These are phyloP conservation scores for Torulaspora quercuum DNA, from an alignment of 805 yeast genomes.

Conservation along the genomic window DNA sequence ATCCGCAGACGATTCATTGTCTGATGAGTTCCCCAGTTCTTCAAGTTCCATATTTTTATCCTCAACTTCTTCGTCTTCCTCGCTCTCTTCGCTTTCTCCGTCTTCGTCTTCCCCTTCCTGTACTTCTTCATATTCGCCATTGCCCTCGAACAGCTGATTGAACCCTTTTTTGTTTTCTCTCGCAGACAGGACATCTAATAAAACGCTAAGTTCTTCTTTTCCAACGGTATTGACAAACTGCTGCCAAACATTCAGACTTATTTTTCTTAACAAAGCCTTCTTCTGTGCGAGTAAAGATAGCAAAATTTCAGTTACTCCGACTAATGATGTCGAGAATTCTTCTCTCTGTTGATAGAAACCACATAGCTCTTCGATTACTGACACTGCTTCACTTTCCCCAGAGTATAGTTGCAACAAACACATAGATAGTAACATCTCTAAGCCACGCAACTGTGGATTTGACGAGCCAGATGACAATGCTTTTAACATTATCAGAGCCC, in stretches of 20 bases:
- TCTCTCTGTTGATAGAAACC: conserved; percentile 38
- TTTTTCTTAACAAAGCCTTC: conserved; percentile 53
- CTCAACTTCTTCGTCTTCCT: conserved; percentile 33
- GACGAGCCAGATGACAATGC: conserved; percentile 35
- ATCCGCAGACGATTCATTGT: conserved; percentile 31
- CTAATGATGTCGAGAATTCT: conserved; percentile 42
- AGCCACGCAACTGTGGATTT: conserved; percentile 50
- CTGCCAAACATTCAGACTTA: conserved; percentile 56
- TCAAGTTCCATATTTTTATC: conserved; percentile 35
- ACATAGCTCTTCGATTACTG: conserved; percentile 64
- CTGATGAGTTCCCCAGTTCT: conserved; percentile 28
- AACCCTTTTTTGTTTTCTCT: conserved; percentile 84
- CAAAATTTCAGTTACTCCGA: conserved; percentile 56
- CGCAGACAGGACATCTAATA: conserved; percentile 55
- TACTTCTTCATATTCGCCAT: conserved; percentile 47
- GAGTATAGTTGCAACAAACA: conserved; percentile 71
- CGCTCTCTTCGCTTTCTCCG: conserved; percentile 37
- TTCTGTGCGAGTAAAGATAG: conserved; percentile 56
- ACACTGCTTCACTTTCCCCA: conserved; percentile 73
- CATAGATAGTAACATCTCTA: conserved; percentile 75
- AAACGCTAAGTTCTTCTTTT: conserved; percentile 43
- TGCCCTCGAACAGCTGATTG: conserved; percentile 66
- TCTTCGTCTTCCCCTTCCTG: conserved; percentile 44
- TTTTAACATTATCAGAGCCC: conserved; percentile 48
- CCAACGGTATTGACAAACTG: conserved; percentile 49